phyloP scores from a whole-genome alignment of 176 grass and related monocot genomes.

The Paspalum notatum region DNA sequence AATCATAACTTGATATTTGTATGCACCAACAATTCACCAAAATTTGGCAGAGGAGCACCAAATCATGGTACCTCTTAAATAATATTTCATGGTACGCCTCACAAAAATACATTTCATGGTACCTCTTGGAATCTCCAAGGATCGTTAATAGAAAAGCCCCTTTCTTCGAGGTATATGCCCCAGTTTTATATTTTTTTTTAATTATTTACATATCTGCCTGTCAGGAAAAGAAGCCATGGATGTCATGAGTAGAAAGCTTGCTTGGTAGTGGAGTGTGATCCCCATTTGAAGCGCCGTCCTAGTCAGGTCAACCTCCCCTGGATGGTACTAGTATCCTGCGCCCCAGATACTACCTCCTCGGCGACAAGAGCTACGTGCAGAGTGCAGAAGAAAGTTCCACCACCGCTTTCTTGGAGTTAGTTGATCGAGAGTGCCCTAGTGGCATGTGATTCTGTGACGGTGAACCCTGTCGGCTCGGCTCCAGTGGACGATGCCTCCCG shows the following conservation, averaged over 20 bases:
- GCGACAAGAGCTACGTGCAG: background rate
- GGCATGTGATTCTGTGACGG: background rate
- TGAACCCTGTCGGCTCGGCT: background rate
- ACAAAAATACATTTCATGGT: background rate
- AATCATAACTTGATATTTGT: background rate
- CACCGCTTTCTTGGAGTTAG: constrained; percentile 10
- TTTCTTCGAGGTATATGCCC: background rate
- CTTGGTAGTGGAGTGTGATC: no score
- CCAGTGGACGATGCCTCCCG: background rate
- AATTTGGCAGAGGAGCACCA: no score
- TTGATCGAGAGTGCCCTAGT: no score
- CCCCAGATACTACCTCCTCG: constrained; percentile 12
- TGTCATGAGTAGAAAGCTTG: no score
- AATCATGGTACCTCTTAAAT: background rate
- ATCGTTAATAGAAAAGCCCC: background rate
- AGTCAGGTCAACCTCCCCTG: no score
- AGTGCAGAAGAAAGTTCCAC: background rate
- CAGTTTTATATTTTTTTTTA: background rate
- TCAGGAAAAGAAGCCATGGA: no score
- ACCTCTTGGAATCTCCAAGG: background rate
- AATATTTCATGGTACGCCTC: background rate
- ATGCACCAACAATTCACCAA: no score
- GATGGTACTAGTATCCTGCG: background rate
- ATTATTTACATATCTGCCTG: no score
- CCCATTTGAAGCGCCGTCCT: no score